These are phyloP conservation scores for Pythium phragmiticola DNA, from an alignment of 352 stramenopile genomes.

Conservation along the genomic window DNA sequence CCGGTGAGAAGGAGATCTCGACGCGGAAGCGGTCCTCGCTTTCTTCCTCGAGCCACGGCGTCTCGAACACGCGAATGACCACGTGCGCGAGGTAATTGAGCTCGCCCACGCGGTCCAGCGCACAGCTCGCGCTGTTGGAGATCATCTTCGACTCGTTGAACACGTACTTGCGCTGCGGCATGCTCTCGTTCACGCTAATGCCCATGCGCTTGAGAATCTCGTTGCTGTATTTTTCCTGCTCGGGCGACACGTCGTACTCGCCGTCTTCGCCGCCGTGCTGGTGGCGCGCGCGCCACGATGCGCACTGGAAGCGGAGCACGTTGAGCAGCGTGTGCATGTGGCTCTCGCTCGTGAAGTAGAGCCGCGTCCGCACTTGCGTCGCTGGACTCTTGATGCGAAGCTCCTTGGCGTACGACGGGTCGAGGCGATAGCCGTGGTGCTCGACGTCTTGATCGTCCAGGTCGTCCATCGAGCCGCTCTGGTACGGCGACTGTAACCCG, in stretches of 20 bases:
- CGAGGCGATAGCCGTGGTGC: conserved; percentile 87
- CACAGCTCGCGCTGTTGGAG: conserved; percentile 60
- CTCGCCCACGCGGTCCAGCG: conserved; percentile 90
- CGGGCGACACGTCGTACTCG: conserved; percentile 72
- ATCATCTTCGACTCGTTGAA: conserved; percentile 83
- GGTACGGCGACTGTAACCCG: conserved; percentile 27
- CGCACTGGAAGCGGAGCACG: conserved; percentile 92
- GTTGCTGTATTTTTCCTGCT: conserved; percentile 85
- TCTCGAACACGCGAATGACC: conserved; percentile 98
- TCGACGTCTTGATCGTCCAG: conserved; percentile 65
- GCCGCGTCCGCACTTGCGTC: conserved; percentile 91
- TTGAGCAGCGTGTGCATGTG: conserved; percentile 99
- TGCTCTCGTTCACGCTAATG: conserved; percentile 78
- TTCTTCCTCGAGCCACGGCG: conserved; percentile 80
- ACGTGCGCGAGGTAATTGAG: conserved; percentile 99
- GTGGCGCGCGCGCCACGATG: conserved; percentile 62
- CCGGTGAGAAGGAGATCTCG: conserved; percentile 84
- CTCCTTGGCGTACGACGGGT: conserved; percentile 88
- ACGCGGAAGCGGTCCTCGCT: conserved; percentile 84
- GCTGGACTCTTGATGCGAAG: conserved; percentile 94
- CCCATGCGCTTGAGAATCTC: conserved; percentile 84
- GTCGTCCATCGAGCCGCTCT: conserved; percentile 34
- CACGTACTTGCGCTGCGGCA: conserved; percentile 78
- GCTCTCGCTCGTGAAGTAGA: conserved; percentile 99
- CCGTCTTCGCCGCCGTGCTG: conserved; percentile 53